Conservation (phyloP, 2,329 filamentous ascomycete species). For the Metarhizium robertsii region DNA sequence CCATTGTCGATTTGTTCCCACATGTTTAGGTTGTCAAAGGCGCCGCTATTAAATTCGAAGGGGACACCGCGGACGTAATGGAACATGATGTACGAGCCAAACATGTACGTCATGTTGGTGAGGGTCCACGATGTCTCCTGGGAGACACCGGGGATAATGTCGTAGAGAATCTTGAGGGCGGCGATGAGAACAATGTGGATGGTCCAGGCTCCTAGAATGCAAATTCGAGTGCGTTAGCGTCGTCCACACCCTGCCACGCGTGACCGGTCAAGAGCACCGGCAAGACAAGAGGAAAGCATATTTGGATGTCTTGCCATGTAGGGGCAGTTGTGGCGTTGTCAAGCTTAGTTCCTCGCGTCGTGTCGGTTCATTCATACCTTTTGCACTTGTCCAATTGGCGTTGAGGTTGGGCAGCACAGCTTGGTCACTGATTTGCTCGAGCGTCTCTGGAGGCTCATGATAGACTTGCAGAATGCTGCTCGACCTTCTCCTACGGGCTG, state of each 20-base stretch:
- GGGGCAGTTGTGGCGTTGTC: slow-evolving; percentile 2
- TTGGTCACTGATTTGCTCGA: slow-evolving; percentile 97
- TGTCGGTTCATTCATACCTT: slow-evolving; percentile 54
- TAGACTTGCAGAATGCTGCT: slow-evolving; percentile 91
- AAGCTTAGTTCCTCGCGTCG: not conserved
- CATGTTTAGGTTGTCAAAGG: slow-evolving; percentile 99
- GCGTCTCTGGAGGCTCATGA: slow-evolving; percentile 89
- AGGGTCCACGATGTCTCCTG: slow-evolving; percentile 98
- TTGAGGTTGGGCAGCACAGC: slow-evolving; percentile 91
- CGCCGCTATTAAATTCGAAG: slow-evolving; percentile 97
- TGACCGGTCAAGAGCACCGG: not conserved
- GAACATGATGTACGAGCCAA: slow-evolving; percentile 98
- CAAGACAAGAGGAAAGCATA: not conserved
- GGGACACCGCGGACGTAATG: slow-evolving; percentile 96
- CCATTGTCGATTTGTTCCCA: slow-evolving; percentile 99
- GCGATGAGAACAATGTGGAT: slow-evolving; percentile 93
- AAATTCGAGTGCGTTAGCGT: not conserved
- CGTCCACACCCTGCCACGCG: not conserved
- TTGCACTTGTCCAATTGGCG: slow-evolving; percentile 97
- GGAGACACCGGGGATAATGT: slow-evolving; percentile 90
- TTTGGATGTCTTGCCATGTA: not conserved
- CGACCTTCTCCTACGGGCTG: slow-evolving; percentile 79
- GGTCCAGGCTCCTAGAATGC: slow-evolving; percentile 75
- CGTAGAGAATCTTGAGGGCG: slow-evolving; percentile 89
- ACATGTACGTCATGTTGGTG: slow-evolving; percentile 98